Conservation (phyloP, 495 filamentous ascomycete genomes). For the Parmelia sp. region DNA sequence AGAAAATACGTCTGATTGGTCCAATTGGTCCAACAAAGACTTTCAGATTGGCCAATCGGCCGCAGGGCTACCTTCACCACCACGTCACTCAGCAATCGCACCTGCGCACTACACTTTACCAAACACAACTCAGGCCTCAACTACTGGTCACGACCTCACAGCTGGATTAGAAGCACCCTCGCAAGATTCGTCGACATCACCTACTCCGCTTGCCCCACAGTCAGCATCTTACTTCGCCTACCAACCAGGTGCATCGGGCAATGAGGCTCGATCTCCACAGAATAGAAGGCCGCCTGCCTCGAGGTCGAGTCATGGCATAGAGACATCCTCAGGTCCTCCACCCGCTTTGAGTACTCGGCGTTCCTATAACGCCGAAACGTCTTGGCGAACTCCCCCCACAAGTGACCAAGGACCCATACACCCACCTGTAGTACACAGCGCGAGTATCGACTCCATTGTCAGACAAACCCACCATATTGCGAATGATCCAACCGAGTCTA, state of each 20-base stretch:
- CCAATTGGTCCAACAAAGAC: constrained; percentile 6
- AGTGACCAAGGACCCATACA: constrained; percentile 1
- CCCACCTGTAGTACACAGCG: background rate
- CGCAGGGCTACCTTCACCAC: constrained; percentile 16
- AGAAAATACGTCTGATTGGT: constrained; percentile 18
- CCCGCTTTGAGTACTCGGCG: constrained; percentile 41
- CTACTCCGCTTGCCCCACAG: constrained; percentile 2
- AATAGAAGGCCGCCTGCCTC: constrained; percentile 37
- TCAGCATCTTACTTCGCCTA: constrained; percentile 32
- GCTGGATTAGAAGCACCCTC: constrained; percentile 6
- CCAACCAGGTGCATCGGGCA: constrained; percentile 28
- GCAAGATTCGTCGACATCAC: constrained; percentile 15
- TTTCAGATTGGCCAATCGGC: constrained; percentile 15
- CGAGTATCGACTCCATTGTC: constrained; percentile 17
- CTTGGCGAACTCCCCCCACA: constrained; percentile 13
- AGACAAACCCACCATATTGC: background rate
- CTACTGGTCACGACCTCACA: background rate
- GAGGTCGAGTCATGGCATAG: constrained; percentile 39
- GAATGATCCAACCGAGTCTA: constrained; percentile 2
- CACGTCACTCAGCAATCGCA: constrained; percentile 10
- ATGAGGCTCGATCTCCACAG: constrained; percentile 32
- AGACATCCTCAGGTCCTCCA: constrained; percentile 39
- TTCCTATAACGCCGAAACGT: constrained; percentile 29
- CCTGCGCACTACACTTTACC: constrained; percentile 10
- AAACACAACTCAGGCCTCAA: background rate